Percentiles rank a stretch among this genome's conserved stretches.
These are phyloP conservation scores for Cucurbita pepo DNA, from an alignment of 306 rosid genomes.

Conservation along the genomic window DNA sequence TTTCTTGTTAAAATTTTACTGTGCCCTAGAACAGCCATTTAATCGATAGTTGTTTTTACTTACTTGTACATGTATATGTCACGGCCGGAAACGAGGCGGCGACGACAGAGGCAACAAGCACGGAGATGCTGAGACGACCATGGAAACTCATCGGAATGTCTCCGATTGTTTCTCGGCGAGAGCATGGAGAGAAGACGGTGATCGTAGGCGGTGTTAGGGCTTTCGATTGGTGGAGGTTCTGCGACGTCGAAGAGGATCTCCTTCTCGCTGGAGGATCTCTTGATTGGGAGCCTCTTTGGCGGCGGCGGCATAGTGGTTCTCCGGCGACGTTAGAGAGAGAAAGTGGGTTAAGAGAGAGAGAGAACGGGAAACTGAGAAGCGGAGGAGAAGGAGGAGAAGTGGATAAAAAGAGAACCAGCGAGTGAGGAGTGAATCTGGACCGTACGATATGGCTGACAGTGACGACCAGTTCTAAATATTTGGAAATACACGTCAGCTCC, in stretches of 20 bases:
- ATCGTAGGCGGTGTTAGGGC: slow-evolving; percentile 2
- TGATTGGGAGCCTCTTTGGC: slow-evolving; percentile 66
- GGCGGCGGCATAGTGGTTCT: slow-evolving; percentile 47
- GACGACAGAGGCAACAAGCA: slow-evolving; percentile 4
- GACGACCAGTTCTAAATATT: slow-evolving; percentile 1
- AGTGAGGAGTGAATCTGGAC: slow-evolving; percentile 39
- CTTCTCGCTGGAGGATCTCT: slow-evolving; percentile 61
- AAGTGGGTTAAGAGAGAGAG: background rate
- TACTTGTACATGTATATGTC: slow-evolving; percentile 14
- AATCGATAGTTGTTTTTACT: background rate
- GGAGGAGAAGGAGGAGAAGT: slow-evolving; percentile 7
- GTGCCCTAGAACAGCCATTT: background rate
- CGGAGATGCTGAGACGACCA: slow-evolving; percentile 1
- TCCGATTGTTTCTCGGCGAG: slow-evolving; percentile 1
- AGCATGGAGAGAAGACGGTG: background rate
- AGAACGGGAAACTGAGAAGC: background rate
- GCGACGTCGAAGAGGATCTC: slow-evolving; percentile 56
- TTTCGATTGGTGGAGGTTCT: slow-evolving; percentile 4
- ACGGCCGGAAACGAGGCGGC: slow-evolving; percentile 7
- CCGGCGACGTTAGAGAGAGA: background rate
- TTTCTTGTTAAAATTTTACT: background rate
- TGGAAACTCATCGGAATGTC: slow-evolving; percentile 1
- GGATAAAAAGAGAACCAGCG: slow-evolving; percentile 41
- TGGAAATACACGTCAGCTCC: slow-evolving; percentile 2
- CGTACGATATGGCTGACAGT: slow-evolving; percentile 18